Evolutionary conservation across 2,329 filamentous ascomycete species (phyloP).

Genomic region (Colletotrichum sp.): DNA sequence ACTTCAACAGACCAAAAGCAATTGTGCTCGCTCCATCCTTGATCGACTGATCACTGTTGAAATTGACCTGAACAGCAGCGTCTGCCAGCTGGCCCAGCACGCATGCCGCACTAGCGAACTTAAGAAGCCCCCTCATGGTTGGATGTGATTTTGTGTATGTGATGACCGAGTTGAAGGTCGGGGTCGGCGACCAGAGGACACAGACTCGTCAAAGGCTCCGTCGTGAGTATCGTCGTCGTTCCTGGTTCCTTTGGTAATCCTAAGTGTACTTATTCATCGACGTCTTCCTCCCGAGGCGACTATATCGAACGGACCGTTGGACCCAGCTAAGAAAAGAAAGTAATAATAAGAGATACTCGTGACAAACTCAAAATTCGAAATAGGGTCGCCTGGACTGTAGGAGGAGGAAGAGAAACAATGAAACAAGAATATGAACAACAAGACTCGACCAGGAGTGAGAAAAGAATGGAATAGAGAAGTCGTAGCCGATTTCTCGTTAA

Average conservation of each 20-base stretch:
- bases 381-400: slow-evolving; percentile 8
- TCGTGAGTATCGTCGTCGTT: neutral
- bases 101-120: slow-evolving; percentile 8
- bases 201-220: neutral
- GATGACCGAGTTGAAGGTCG: neutral
- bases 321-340: neutral
- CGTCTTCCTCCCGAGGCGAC: neutral
- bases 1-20: slow-evolving; percentile 41
- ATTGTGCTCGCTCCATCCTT: slow-evolving; percentile 41
- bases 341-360: neutral
- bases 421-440: neutral
- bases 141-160: neutral
- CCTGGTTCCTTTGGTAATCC: neutral
- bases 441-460: slow-evolving; percentile 13
- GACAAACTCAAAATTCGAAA: neutral
- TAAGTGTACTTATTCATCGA: neutral
- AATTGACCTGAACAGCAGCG: slow-evolving; percentile 9
- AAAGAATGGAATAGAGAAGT: slow-evolving; percentile 14
- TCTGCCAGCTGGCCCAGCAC: slow-evolving; percentile 7
- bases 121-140: slow-evolving; percentile 6
- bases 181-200: neutral
- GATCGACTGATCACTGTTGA: slow-evolving; percentile 32
- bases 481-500: slow-evolving; percentile 3
- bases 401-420: neutral
- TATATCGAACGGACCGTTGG: neutral